Evolutionary conservation across 2,329 filamentous ascomycete genomes (phyloP).

Genomic region (Drechslerella dactyloides): DNA sequence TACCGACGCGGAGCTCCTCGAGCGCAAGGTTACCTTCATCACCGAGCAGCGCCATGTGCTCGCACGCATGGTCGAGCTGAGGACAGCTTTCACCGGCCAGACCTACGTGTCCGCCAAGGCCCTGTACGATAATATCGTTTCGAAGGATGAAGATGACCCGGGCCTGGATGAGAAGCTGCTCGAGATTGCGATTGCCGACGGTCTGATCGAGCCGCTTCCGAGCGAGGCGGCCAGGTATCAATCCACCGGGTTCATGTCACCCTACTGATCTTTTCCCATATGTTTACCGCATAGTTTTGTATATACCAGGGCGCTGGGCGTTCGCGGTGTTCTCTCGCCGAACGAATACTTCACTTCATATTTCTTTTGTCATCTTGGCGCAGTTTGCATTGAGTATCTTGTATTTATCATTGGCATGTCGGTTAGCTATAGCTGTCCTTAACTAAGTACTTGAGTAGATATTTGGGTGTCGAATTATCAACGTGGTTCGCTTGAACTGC

Average conservation of each 20-base stretch:
- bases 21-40: conserved; percentile 30
- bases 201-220: not conserved
- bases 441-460: too few relatives aligned
- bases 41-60: conserved; percentile 44
- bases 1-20: conserved; percentile 27
- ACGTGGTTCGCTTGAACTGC: too few relatives aligned
- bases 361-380: not conserved
- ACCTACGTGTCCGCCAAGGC: conserved; percentile 15
- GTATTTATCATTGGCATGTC: too few relatives aligned
- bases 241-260: conserved; percentile 1
- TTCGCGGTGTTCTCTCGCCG: conserved; percentile 3
- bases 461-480: too few relatives aligned
- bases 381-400: conserved; percentile 10
- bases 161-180: conserved; percentile 32
- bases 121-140: conserved; percentile 29
- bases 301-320: conserved; percentile 4
- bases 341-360: not conserved
- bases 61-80: conserved; percentile 41
- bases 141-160: conserved; percentile 28
- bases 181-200: conserved; percentile 17
- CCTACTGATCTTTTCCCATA: conserved; percentile 8
- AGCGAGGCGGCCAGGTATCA: too few relatives aligned
- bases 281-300: conserved; percentile 2
- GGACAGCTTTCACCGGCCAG: conserved; percentile 26
- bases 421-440: too few relatives aligned